These are phyloP conservation scores for Nephromyces sp. DNA, from an alignment of 169 alveolate species.

Conservation along the genomic window DNA sequence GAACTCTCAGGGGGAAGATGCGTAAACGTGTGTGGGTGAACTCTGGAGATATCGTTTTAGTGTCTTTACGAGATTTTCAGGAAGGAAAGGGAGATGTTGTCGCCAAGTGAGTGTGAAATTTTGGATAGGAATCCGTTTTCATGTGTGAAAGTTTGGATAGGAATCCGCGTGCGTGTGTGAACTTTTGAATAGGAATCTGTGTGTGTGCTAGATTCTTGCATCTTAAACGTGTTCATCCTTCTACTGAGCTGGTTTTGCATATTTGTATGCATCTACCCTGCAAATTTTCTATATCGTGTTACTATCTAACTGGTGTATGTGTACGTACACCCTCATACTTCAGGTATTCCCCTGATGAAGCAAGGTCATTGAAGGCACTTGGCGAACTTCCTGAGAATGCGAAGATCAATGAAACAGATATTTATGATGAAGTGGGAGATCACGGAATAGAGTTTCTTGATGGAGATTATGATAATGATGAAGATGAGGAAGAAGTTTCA, in stretches of 20 bases:
- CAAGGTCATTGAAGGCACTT: constrained; percentile 82
- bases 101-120: constrained; percentile 65
- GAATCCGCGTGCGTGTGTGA: no score
- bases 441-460: constrained; percentile 47
- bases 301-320: background rate
- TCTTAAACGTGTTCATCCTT: no score
- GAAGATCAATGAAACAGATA: constrained; percentile 81
- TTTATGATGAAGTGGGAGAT: constrained; percentile 71
- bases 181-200: no score
- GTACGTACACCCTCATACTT: background rate
- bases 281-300: background rate
- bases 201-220: no score
- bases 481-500: background rate
- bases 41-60: constrained; percentile 88
- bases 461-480: background rate
- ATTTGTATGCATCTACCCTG: background rate
- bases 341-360: constrained; percentile 93
- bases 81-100: constrained; percentile 97
- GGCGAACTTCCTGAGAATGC: constrained; percentile 96
- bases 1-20: constrained; percentile 79
- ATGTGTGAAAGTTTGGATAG: no score
- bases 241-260: no score
- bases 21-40: constrained; percentile 96
- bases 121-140: no score
- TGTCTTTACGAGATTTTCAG: constrained; percentile 93